Percentiles rank a stretch among this genome's conserved stretches.
Evolutionary conservation across 2,329 filamentous ascomycete species (phyloP).

Genomic region (Fusarium zealandicum): DNA sequence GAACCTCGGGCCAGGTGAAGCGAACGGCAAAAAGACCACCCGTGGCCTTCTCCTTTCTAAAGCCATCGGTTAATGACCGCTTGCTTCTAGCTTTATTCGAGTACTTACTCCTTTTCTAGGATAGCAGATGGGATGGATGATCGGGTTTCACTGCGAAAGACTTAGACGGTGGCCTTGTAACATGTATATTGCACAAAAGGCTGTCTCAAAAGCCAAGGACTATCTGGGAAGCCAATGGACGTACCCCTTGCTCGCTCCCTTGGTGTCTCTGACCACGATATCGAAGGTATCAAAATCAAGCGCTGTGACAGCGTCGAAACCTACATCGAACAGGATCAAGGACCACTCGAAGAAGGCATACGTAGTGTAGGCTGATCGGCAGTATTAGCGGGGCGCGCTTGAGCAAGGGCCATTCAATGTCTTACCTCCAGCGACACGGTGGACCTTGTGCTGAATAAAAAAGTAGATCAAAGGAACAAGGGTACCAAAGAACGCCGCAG

Average conservation of each 20-base stretch:
- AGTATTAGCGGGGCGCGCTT: constrained; percentile 21
- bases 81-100: background rate
- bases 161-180: constrained; percentile 50
- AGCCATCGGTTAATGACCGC: constrained; percentile 31
- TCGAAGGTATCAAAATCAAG: constrained; percentile 92
- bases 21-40: constrained; percentile 72
- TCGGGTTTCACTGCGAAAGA: constrained; percentile 54
- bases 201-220: constrained; percentile 46
- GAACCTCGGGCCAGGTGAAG: constrained; percentile 76
- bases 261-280: constrained; percentile 85
- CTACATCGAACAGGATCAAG: constrained; percentile 92
- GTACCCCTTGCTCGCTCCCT: constrained; percentile 96
- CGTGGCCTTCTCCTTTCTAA: constrained; percentile 77
- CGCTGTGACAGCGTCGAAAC: constrained; percentile 92
- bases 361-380: constrained; percentile 81
- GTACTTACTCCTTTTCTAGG: constrained; percentile 77
- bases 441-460: constrained; percentile 98
- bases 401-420: constrained; percentile 1
- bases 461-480: constrained; percentile 92
- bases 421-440: constrained; percentile 90
- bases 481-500: constrained; percentile 85
- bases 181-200: constrained; percentile 43
- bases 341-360: constrained; percentile 99
- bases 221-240: constrained; percentile 95
- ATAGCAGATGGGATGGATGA: constrained; percentile 57